Evolutionary conservation across 23 red algal species (phyloP).

Genomic region (Chondrus crispus): DNA sequence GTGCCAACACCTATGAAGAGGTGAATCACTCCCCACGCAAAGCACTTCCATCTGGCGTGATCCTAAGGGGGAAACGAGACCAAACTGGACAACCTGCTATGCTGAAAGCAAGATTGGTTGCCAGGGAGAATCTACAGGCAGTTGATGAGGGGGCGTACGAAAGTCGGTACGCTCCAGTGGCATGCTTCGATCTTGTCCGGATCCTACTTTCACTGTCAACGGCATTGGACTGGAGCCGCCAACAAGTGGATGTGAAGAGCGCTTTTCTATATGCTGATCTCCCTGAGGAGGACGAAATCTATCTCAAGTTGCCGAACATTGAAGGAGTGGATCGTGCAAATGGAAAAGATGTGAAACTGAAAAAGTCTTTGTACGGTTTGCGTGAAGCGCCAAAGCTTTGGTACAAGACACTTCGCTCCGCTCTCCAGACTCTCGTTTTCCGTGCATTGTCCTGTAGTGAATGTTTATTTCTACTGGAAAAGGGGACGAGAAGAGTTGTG

Average conservation of each 20-base stretch:
- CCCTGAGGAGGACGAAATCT: neutral
- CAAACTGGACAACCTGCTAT: neutral
- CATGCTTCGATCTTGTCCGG: slow-evolving; percentile 2
- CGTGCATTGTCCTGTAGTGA: too few species aligned
- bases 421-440: too few species aligned
- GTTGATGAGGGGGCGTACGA: neutral
- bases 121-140: slow-evolving; percentile 14
- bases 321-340: neutral
- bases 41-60: slow-evolving; percentile 17
- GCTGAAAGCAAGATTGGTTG: neutral
- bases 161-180: slow-evolving; percentile 18
- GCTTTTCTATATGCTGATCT: slow-evolving; percentile 22
- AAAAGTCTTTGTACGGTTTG: slow-evolving; percentile 38
- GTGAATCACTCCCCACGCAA: too few species aligned
- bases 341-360: neutral
- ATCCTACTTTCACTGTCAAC: neutral
- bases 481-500: neutral
- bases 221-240: neutral
- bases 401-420: neutral
- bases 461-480: neutral
- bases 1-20: neutral
- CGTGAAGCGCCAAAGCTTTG: slow-evolving; percentile 43
- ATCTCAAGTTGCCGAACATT: neutral
- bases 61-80: slow-evolving; percentile 9
- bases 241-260: slow-evolving; percentile 12